Percentiles rank a stretch among this genome's conserved stretches.
These are phyloP conservation scores for Phytophthora europaea DNA, from an alignment of 352 stramenopile genomes.

Conservation along the genomic window DNA sequence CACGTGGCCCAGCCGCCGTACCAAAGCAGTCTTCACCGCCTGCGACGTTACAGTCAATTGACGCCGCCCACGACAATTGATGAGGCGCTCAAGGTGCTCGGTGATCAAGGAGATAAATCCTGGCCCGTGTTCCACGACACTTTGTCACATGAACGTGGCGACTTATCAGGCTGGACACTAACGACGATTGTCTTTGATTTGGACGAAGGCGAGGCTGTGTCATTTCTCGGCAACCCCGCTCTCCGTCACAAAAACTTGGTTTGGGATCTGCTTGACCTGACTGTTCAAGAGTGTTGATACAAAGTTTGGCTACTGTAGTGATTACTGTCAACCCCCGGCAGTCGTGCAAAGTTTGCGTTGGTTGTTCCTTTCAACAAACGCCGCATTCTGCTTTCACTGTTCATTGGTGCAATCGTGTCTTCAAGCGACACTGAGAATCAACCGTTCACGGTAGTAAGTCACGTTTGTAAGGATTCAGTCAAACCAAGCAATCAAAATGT, in stretches of 20 bases:
- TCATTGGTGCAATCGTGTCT: background rate
- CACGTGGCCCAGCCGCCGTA: slow-evolving; percentile 68
- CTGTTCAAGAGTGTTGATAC: slow-evolving; percentile 19
- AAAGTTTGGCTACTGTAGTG: background rate
- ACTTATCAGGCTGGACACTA: slow-evolving; percentile 79
- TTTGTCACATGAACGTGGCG: slow-evolving; percentile 61
- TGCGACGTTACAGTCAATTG: slow-evolving; percentile 69
- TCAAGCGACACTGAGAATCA: too few relatives aligned
- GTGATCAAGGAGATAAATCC: slow-evolving; percentile 65
- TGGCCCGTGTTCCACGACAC: slow-evolving; percentile 78
- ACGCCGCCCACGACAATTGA: slow-evolving; percentile 46
- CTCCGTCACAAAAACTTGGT: slow-evolving; percentile 43
- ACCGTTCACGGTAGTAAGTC: too few relatives aligned
- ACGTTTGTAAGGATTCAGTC: too few relatives aligned
- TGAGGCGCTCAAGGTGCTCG: slow-evolving; percentile 65
- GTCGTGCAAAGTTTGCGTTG: background rate
- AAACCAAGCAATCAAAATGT: too few relatives aligned
- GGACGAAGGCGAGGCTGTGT: slow-evolving; percentile 46
- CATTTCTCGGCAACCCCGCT: slow-evolving; percentile 60
- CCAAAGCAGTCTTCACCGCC: slow-evolving; percentile 73
- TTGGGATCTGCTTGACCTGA: slow-evolving; percentile 61
- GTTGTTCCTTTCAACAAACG: background rate
- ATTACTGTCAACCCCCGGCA: background rate
- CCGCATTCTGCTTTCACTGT: background rate
- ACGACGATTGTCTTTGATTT: slow-evolving; percentile 79